These are phyloP conservation scores for Cercospora sesami DNA, from an alignment of 2,329 filamentous ascomycete species.

Conservation along the genomic window DNA sequence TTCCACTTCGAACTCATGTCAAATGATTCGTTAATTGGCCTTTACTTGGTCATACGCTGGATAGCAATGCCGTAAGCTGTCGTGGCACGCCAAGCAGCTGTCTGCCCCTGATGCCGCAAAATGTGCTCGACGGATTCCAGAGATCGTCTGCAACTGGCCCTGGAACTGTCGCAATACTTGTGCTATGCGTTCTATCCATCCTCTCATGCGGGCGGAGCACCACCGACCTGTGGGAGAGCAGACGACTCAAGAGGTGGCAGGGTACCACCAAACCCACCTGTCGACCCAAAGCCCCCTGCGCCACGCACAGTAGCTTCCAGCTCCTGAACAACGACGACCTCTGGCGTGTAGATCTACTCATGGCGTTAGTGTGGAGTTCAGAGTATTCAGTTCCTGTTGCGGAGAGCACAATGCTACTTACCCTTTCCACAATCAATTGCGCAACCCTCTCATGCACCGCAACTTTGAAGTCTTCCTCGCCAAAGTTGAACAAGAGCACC, in stretches of 20 bases:
- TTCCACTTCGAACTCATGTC: neutral
- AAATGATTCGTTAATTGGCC: neutral
- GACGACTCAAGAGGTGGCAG: constrained; percentile 30
- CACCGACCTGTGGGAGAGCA: neutral
- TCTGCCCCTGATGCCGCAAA: neutral
- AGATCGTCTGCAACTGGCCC: neutral
- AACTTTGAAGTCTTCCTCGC: constrained; percentile 75
- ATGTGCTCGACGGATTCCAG: neutral
- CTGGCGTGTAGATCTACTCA: constrained; percentile 79
- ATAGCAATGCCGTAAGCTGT: neutral
- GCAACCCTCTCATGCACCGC: constrained; percentile 87
- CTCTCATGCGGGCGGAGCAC: neutral
- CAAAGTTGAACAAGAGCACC: constrained; percentile 91
- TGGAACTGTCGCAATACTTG: neutral
- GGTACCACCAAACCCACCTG: constrained; percentile 56
- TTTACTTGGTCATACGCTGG: neutral
- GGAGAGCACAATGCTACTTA: constrained; percentile 37
- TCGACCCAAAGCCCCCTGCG: constrained; percentile 88
- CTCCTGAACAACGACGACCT: constrained; percentile 83
- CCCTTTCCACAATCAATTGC: constrained; percentile 87
- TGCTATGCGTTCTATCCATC: neutral
- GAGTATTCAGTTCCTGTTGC: neutral
- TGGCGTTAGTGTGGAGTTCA: constrained; percentile 17
- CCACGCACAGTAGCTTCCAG: constrained; percentile 89
- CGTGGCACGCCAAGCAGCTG: neutral